Conservation (phyloP, 2,329 filamentous ascomycete species). For the Phaeophleospora eucalypticola region DNA sequence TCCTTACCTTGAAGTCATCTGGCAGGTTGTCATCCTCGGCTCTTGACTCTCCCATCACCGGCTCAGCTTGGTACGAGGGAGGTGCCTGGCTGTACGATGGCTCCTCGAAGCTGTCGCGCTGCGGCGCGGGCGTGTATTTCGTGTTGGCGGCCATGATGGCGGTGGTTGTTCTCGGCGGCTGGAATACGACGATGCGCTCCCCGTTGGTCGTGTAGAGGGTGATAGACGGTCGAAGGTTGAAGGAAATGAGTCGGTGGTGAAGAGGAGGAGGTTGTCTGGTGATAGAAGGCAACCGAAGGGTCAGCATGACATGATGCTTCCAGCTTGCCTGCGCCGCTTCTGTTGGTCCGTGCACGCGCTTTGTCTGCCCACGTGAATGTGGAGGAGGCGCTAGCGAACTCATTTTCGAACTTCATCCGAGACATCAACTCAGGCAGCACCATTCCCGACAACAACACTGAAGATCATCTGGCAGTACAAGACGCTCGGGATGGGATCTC, state of each 20-base stretch:
- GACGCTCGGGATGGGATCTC: no score
- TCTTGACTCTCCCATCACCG: constrained; percentile 62
- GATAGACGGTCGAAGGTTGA: no score
- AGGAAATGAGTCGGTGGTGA: background rate
- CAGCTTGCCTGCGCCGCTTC: background rate
- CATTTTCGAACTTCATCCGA: background rate
- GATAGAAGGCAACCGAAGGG: constrained; percentile 11
- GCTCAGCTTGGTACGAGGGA: constrained; percentile 69
- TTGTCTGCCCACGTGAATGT: constrained; percentile 1
- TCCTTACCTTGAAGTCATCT: constrained; percentile 84
- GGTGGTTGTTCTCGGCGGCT: background rate
- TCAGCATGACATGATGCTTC: constrained; percentile 6
- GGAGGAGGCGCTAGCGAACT: background rate
- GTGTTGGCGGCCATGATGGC: constrained; percentile 66
- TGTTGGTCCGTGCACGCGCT: background rate
- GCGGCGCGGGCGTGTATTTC: constrained; percentile 78
- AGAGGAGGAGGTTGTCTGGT: constrained; percentile 7
- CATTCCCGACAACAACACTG: no score
- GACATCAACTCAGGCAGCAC: no score
- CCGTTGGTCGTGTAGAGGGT: no score
- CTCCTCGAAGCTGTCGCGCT: constrained; percentile 81
- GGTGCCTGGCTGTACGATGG: constrained; percentile 68
- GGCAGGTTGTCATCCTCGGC: constrained; percentile 86
- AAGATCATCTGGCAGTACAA: no score
- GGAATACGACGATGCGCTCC: background rate